Base-by-base conservation (phyloP, 2,329 filamentous ascomycete genomes). In the Paraphaeosphaeria sporulosa region DNA sequence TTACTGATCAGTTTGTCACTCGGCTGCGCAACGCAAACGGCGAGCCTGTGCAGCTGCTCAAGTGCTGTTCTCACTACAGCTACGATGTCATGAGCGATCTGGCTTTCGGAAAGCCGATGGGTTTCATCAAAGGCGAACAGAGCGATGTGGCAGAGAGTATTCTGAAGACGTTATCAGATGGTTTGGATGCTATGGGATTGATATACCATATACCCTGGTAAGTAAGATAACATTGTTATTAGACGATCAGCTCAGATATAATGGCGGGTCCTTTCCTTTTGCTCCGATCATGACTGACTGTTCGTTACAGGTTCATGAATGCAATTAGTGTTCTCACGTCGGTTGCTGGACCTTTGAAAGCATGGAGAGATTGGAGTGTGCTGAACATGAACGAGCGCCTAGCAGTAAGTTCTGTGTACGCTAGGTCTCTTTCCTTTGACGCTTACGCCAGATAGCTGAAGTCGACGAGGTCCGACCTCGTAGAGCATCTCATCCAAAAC, bases 21-120 rank as follows among this genome's bases (percentile, higher is more conserved):
- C 64, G 64, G 7, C 40, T 73, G 17, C 51, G 60, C 17, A 40
- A 62, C 13, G 60, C 62, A 12, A 60, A 73, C 56, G 66, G 70
- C 9, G 52, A 70, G 57, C 63, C 72, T 1, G 60, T 84, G 10
- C 71, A 81, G 49, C 68, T 81, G 34, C 66, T 74, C 1, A 73
- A 79, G 49, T 80, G 76, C 65, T 79, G 81, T 61, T 78, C 75
- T 27, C 74, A 79, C 36, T 83, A 78, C 65, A 75, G 69, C 21
- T 83, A 81, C 66, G 81, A 83, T 64, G 73, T 81, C 25, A 82
- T 83, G 77, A 79, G 80, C 4, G 73, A 75, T 9, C 67, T 84
- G 34, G 79, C 79, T 0, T 83, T 83, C 64, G 80, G 78, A 4
- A 71, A 76, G 54, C 68, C 80, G 49, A 80, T 80, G 63, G 73